Evolutionary conservation across 176 grass and related monocot genomes (phyloP).

Genomic region (Pharus latifolius): DNA sequence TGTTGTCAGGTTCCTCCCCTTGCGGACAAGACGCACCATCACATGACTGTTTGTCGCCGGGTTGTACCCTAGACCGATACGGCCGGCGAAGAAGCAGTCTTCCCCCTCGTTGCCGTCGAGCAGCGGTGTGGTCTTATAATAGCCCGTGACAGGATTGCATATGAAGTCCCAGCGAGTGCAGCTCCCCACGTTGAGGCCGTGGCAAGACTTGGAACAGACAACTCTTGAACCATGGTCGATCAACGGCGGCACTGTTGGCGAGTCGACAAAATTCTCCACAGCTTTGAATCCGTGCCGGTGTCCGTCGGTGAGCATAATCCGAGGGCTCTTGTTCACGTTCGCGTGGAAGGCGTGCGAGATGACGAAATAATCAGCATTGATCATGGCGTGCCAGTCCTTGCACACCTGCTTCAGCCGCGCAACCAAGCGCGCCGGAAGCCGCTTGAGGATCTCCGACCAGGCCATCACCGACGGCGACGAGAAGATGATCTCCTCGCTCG

Average conservation of each 20-base stretch:
- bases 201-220: constrained; percentile 12
- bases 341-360: neutral
- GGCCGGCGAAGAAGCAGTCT: neutral
- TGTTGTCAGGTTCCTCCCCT: neutral
- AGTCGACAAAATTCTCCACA: neutral
- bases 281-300: neutral
- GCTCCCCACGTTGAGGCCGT: neutral
- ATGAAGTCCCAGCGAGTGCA: neutral
- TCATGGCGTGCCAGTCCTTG: neutral
- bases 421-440: neutral
- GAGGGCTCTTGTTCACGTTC: neutral
- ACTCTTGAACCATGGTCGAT: neutral
- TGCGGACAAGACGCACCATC: neutral
- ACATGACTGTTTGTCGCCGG: neutral
- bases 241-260: neutral
- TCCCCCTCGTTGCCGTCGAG: neutral
- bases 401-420: neutral
- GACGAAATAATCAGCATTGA: neutral
- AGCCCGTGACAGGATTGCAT: neutral
- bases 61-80: neutral
- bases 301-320: neutral
- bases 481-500: neutral
- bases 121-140: neutral
- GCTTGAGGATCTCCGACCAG: neutral
- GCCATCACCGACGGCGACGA: neutral